Evolutionary conservation across 768 basidiomycete species (phyloP).

Genomic region (Pholiota microspora): DNA sequence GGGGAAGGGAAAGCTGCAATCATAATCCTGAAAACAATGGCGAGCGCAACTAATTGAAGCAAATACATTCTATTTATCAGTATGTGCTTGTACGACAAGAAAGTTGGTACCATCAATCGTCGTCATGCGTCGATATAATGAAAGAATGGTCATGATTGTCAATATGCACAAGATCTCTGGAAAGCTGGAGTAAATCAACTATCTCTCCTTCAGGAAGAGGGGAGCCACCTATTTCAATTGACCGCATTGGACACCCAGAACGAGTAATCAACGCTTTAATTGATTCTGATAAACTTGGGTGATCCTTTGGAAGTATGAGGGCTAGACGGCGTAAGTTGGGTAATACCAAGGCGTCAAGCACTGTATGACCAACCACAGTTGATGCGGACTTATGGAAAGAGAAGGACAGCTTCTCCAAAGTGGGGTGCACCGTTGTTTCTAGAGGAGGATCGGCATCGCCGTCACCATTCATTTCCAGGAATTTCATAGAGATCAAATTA

Average conservation of each 20-base stretch:
- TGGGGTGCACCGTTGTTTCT: neutral
- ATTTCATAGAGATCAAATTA: neutral
- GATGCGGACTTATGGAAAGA: neutral
- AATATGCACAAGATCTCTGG: neutral
- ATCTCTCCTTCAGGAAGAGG: neutral
- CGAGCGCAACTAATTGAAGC: too few species aligned
- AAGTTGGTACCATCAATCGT: too few species aligned
- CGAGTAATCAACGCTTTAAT: neutral
- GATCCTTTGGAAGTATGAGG: neutral
- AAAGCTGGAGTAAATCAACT: neutral
- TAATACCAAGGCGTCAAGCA: neutral
- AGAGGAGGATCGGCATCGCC: too few species aligned
- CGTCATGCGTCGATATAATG: neutral
- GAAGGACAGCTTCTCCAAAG: neutral
- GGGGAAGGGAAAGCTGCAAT: too few species aligned
- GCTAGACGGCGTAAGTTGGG: neutral
- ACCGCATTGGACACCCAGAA: neutral
- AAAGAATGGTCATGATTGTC: neutral
- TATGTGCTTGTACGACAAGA: too few species aligned
- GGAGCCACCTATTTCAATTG: neutral
- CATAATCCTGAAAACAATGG: too few species aligned
- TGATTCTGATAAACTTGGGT: neutral
- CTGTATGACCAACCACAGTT: neutral
- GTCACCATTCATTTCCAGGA: neutral
- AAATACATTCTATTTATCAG: too few species aligned